Evolutionary conservation across 345 rosid genomes (phyloP).

Genomic region (Boechera stricta): DNA sequence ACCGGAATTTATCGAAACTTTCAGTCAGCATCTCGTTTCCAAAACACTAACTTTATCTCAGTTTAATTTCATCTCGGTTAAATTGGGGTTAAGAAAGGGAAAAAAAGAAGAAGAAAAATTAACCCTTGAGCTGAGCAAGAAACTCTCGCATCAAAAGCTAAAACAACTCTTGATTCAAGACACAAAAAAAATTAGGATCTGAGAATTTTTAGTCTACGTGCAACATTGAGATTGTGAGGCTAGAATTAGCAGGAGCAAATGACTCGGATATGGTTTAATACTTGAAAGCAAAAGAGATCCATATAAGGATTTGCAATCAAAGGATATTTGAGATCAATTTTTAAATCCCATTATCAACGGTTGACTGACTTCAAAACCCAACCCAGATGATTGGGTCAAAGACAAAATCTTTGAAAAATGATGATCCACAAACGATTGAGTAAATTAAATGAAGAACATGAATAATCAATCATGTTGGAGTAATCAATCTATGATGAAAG

Average conservation of each 20-base stretch:
- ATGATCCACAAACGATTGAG: background rate
- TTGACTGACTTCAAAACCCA: background rate
- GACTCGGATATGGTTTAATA: background rate
- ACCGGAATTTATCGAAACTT: too few relatives aligned
- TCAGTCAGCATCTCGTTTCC: too few relatives aligned
- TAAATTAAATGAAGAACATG: too few relatives aligned
- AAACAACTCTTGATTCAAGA: too few relatives aligned
- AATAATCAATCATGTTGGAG: background rate
- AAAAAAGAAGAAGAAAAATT: too few relatives aligned
- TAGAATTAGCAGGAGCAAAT: background rate
- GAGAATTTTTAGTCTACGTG: constrained; percentile 23
- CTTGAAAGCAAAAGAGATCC: background rate
- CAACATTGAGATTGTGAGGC: background rate
- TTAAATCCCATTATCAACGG: background rate
- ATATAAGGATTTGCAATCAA: background rate
- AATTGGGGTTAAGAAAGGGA: too few relatives aligned
- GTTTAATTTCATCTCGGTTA: too few relatives aligned
- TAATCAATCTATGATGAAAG: background rate
- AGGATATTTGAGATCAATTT: background rate
- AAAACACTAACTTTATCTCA: too few relatives aligned
- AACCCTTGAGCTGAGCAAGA: too few relatives aligned
- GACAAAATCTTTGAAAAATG: background rate
- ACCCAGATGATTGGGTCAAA: background rate
- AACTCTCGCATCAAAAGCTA: too few relatives aligned
- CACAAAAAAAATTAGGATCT: constrained; percentile 47